Conservation (phyloP, 495 filamentous ascomycete species). For the Parachaetomium inaequale region DNA sequence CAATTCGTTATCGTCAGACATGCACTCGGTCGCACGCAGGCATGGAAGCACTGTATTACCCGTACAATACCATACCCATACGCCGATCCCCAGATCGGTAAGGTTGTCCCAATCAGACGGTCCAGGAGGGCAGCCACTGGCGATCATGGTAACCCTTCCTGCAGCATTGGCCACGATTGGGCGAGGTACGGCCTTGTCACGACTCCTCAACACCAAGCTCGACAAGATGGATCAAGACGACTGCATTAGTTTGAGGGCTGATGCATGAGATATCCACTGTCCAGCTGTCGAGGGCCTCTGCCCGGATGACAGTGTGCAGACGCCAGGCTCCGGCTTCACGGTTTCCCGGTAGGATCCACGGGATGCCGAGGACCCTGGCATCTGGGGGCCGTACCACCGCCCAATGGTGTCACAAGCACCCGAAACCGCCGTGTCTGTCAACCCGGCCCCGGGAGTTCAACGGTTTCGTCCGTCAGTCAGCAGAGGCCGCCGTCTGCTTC, state of each 20-base stretch:
- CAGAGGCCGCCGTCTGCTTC: slow-evolving; percentile 26
- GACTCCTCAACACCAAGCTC: background rate
- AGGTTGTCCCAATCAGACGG: slow-evolving; percentile 19
- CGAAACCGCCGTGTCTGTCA: slow-evolving; percentile 4
- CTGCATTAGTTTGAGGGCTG: slow-evolving; percentile 14
- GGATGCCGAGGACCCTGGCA: background rate
- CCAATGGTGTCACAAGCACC: slow-evolving; percentile 20
- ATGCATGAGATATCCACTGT: slow-evolving; percentile 4
- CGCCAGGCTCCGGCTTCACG: background rate
- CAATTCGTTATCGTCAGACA: no score
- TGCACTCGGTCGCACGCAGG: background rate
- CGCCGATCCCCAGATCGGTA: slow-evolving; percentile 12
- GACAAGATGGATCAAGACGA: background rate
- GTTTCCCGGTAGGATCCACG: background rate
- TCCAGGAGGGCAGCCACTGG: slow-evolving; percentile 26
- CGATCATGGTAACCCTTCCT: slow-evolving; percentile 12
- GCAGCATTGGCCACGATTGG: slow-evolving; percentile 23
- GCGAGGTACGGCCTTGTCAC: slow-evolving; percentile 19
- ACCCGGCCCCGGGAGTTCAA: slow-evolving; percentile 8
- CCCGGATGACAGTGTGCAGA: background rate
- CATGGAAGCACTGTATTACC: background rate
- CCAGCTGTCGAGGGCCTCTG: background rate
- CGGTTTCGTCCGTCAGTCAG: slow-evolving; percentile 14
- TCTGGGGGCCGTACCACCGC: slow-evolving; percentile 13
- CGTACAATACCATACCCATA: background rate